phyloP scores from a whole-genome alignment of 495 filamentous ascomycete species.

The Aspergillus funiculosus region DNA sequence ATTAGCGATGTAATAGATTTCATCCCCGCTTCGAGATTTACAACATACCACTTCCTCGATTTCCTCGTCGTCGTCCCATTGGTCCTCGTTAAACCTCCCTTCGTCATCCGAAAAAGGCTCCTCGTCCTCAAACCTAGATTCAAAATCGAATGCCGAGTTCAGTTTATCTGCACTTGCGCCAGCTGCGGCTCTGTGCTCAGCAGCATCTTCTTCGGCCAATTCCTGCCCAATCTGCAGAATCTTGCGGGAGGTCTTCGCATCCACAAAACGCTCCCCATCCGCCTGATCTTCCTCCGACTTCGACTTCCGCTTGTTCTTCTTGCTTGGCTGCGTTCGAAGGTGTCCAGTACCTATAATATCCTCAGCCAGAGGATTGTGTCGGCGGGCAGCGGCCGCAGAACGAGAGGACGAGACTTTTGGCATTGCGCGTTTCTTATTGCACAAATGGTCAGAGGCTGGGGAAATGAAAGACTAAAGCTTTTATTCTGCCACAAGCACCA shows the following conservation, averaged over 20 bases:
- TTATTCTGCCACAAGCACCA: neutral
- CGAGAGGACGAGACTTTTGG: constrained; percentile 42
- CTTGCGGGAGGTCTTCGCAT: constrained; percentile 78
- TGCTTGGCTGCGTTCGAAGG: constrained; percentile 48
- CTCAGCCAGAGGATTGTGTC: constrained; percentile 69
- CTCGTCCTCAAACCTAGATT: constrained; percentile 50
- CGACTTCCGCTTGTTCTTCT: constrained; percentile 51
- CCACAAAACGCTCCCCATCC: constrained; percentile 65
- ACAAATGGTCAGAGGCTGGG: neutral
- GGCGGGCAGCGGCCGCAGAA: constrained; percentile 36
- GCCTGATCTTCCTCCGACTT: constrained; percentile 51
- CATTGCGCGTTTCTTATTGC: constrained; percentile 26
- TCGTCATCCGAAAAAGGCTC: constrained; percentile 53
- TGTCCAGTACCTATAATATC: constrained; percentile 63
- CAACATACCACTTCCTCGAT: constrained; percentile 60
- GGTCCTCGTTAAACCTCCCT: constrained; percentile 49
- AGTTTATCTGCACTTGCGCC: constrained; percentile 25
- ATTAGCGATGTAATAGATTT: neutral
- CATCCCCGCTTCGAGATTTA: neutral
- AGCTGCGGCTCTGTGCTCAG: constrained; percentile 37
- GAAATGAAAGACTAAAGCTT: neutral
- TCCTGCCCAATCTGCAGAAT: constrained; percentile 84
- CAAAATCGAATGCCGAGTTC: constrained; percentile 62
- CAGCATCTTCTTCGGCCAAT: constrained; percentile 67
- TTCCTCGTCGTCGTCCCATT: constrained; percentile 63